Conservation (phyloP, 2,329 filamentous ascomycete species). For the Pleurostoma richardsiae region DNA sequence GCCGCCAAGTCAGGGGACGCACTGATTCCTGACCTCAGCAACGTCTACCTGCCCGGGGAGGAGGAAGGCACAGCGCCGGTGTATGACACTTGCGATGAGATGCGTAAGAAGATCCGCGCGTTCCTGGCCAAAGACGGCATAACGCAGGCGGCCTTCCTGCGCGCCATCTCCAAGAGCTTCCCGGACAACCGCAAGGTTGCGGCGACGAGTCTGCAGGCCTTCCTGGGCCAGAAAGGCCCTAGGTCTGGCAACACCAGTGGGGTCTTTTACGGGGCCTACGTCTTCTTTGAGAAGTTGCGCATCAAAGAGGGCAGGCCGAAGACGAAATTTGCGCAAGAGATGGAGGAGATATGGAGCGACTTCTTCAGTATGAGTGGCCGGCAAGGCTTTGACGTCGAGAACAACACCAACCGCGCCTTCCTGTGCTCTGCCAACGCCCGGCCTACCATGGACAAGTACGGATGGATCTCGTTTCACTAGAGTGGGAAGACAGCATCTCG, state of each 20-base stretch:
- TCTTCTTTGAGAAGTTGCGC: slow-evolving; percentile 56
- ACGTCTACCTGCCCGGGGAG: slow-evolving; percentile 29
- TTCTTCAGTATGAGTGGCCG: too few species aligned
- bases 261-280: slow-evolving; percentile 50
- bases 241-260: slow-evolving; percentile 35
- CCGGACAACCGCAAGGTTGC: slow-evolving; percentile 27
- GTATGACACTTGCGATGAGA: slow-evolving; percentile 52
- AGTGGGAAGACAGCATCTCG: too few species aligned
- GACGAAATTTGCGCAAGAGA: slow-evolving; percentile 39
- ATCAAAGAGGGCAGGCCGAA: slow-evolving; percentile 47
- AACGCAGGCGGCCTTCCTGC: slow-evolving; percentile 44
- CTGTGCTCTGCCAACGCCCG: too few species aligned
- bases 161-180: slow-evolving; percentile 36
- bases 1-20: background rate
- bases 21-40: background rate
- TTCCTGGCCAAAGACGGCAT: slow-evolving; percentile 37
- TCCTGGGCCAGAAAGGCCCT: slow-evolving; percentile 43
- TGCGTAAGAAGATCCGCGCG: slow-evolving; percentile 51
- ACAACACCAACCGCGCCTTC: too few species aligned
- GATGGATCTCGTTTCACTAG: too few species aligned
- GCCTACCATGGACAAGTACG: too few species aligned
- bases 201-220: slow-evolving; percentile 30
- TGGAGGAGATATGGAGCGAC: slow-evolving; percentile 29
- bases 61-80: slow-evolving; percentile 37
- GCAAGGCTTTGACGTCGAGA: too few species aligned